Evolutionary conservation across 176 grass and related monocot genomes (phyloP).

Genomic region (Stipa capillata): DNA sequence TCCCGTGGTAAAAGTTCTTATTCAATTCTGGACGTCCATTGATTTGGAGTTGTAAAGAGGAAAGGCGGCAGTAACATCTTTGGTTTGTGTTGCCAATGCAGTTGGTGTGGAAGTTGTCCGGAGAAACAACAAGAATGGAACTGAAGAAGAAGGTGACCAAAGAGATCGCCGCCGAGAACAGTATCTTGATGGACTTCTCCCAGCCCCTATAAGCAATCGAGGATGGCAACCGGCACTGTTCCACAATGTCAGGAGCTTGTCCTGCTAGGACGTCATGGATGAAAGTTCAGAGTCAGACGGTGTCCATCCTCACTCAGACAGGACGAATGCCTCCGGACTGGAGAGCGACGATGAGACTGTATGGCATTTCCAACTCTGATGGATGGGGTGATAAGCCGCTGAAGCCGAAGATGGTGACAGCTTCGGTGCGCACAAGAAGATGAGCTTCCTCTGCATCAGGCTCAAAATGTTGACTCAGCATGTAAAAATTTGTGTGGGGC

Average conservation of each 20-base stretch:
- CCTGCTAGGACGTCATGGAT: background rate
- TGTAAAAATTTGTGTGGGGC: background rate
- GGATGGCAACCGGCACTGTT: background rate
- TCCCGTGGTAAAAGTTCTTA: background rate
- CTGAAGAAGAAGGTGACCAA: conserved; percentile 41
- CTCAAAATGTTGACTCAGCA: too few relatives aligned
- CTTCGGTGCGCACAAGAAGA: conserved; percentile 12
- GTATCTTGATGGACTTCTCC: conserved; percentile 5
- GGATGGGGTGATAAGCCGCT: background rate
- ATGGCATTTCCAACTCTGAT: background rate
- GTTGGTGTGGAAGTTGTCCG: conserved; percentile 37
- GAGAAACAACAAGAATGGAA: conserved; percentile 5
- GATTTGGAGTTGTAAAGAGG: background rate
- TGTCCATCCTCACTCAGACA: background rate
- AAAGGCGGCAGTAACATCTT: background rate
- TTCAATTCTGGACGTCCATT: background rate
- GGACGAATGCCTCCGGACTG: background rate
- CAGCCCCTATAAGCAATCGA: background rate
- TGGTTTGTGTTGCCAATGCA: background rate
- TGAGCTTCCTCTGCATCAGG: background rate
- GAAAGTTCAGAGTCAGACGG: background rate
- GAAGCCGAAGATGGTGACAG: background rate
- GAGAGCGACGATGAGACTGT: background rate
- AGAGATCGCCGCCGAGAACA: conserved; percentile 23
- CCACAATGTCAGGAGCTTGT: background rate